Base-by-base conservation (phyloP, 2,329 filamentous ascomycete genomes). In the Teratosphaeria gauchensis region DNA sequence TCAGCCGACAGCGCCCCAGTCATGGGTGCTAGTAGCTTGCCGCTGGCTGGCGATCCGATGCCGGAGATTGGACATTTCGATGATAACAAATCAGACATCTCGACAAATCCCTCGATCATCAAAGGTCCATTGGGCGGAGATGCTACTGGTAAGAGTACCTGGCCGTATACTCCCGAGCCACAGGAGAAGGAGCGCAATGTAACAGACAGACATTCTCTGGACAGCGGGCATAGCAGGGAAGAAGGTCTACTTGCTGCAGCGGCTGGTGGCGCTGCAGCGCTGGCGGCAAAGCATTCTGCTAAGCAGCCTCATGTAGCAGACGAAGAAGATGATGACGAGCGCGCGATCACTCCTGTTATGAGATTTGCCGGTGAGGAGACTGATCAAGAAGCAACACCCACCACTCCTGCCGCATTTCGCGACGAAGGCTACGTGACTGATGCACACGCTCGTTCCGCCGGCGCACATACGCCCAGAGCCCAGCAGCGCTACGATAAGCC, bases 391-490 rank as follows among this genome's bases (percentile, higher is more conserved):
- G 57, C 62, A 14, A 69, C 67, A 7, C 73, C 82, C 64, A 75
- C 83, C 72, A 80, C 85, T 69, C 72, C 78, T 66, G 82, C 79
- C 51, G 79, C 81, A 60, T 83, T 77, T 60, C 89, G 86, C 71
- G 90, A 96, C 69, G 92, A 97, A 76, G 92, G 92, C 7, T 97
- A 96, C 74, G 92, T 92, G 64, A 95, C 92, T 28, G 90, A 83
- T 65, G 81, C 81, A 35, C 83, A 84, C 68, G 81, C 64, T 52
- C 67, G 69, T 12, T 70, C 68, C 53, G 64, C 78, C 62, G 79
- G 82, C 63, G 75, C 71, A 30, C 68, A 75, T 59, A 78, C 77
- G 31, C 77, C 77, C 57, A 73, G 76, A 30, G 69, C 71, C 11
- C 74, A 74, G 56, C 62, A 63, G 46, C 51, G 77, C 16, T 73